Evolutionary conservation across 495 filamentous ascomycete species (phyloP).

Genomic region (Aspergillus coremiiformis): DNA sequence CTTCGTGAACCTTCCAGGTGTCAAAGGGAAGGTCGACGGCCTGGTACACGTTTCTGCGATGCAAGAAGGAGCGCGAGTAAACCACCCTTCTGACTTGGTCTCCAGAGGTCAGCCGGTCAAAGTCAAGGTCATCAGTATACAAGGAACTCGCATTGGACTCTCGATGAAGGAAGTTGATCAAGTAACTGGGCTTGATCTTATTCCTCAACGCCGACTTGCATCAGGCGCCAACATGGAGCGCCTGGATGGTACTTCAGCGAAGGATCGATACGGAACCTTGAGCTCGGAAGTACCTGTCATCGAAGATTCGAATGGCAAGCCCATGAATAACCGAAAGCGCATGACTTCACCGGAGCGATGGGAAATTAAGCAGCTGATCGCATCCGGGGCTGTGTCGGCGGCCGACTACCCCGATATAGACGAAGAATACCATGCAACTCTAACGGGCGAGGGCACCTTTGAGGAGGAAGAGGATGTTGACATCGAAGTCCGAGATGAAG

Average conservation of each 20-base stretch:
- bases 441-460: conserved; percentile 79
- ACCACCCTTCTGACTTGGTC: conserved; percentile 84
- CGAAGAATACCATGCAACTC: conserved; percentile 82
- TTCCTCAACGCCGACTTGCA: conserved; percentile 71
- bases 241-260: conserved; percentile 49
- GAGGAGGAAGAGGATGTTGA: conserved; percentile 96
- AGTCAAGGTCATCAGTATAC: conserved; percentile 85
- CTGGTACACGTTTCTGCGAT: conserved; percentile 96
- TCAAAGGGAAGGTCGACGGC: conserved; percentile 84
- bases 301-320: conserved; percentile 51
- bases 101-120: conserved; percentile 77
- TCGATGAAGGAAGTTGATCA: conserved; percentile 99
- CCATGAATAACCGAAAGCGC: conserved; percentile 65
- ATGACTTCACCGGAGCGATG: conserved; percentile 94
- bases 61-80: conserved; percentile 77
- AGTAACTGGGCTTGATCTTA: conserved; percentile 74
- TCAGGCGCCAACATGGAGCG: conserved; percentile 90
- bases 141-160: conserved; percentile 70
- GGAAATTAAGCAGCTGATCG: conserved; percentile 95
- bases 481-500: conserved; percentile 93
- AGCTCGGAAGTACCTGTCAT: conserved; percentile 57
- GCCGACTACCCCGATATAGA: conserved; percentile 92
- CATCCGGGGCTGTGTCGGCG: conserved; percentile 84
- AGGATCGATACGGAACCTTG: conserved; percentile 52
- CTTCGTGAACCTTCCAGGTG: conserved; percentile 85